Base-by-base conservation (phyloP, 2,329 filamentous ascomycete genomes). In the Stachybotrys echinatus region DNA sequence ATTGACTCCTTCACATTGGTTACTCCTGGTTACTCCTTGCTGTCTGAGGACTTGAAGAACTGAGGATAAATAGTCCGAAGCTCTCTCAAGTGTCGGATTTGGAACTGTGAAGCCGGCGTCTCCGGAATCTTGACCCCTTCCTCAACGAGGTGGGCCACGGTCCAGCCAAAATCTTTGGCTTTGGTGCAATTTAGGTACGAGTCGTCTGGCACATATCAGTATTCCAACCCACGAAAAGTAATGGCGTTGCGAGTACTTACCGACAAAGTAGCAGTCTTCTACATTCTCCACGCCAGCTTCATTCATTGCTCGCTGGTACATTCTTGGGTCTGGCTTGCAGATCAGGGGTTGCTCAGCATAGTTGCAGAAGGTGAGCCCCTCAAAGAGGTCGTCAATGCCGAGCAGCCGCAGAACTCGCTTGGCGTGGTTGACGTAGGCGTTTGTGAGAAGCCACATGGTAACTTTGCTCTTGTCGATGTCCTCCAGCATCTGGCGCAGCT, bases 281-380 rank as follows among this genome's bases (percentile, higher is more conserved):
- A 75, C 73, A 34, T 80, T 76, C 14, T 80, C 76, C 2, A 88
- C 81, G 0, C 85, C 87, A 0, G 92, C 91, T 59, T 97, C 88
- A 44, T 69, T 74, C 88, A 97, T 96, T 6, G 89, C 94, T 71
- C 94, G 96, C 37, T 80, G 80, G 65, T 84, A 99, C 87, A 95
- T 94, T 47, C 84, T 83, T 48, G 77, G 76, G 50, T 88, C 80
- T 3, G 94, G 94, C 67, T 99, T 99, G 74, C 94, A 96, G 44
- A 95, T 70, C 54, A 99, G 77, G 6, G 82, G 86, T 40, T 81
- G 73, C 17, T 79, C 71, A 12, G 74, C 78, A 69, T 99, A 99
- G 68, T 99, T 89, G 65, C 95, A 99, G 67, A 84, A 99, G 0
- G 94, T 99, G 53, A 97, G 83, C 7, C 94, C 94, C 55, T 97